Base-by-base conservation (phyloP, 1,284 basidiomycete genomes). In the Ustilago nuda region DNA sequence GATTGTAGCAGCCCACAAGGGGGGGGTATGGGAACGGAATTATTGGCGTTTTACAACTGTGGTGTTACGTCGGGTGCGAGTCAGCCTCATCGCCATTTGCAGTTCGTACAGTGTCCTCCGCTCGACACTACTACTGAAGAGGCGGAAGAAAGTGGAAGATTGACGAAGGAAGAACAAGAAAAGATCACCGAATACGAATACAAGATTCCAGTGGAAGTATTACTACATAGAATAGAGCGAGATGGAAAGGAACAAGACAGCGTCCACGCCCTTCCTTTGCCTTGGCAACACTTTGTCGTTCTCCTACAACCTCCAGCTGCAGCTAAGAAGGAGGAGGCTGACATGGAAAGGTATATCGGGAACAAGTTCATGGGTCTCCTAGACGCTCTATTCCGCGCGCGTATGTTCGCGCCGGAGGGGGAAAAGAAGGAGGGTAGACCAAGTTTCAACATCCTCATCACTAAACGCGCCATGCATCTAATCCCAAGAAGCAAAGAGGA, bases 1-100 rank as follows among this genome's bases (percentile, higher is more conserved):
- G 5, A 78, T 84, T 30, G 58, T 84, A 3, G 45, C 63, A 0
- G 33, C 76, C 4, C 76, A 82, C 15, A 48, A 58, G 11, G 30
- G 45, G 17, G 8, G 19, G 13, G 62, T 8, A n/a, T 4, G 3
- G 17, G 13, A 0, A 75, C 63, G 1, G 84, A 85, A 36, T 19
- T 84, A 41, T 61, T 85, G 3, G 69, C 62, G 3, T 85, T 85
- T 56, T 85, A 80, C 70, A 85, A 85, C 60, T 85, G 84, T 60
- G 84, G 84, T 23, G 50, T 48, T 8, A 61, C 72, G 0, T 70
- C 79, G 11, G 84, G 84, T 1, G 84, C 84, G 0, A 73, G 66
- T 17, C 84, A 85, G 45, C 78, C 81, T 2, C 83, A 85, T 46
- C 76, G 81, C 11, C 84, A 85, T 52, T 33, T 85, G 45, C 84